Evolutionary conservation across 169 alveolate genomes (phyloP).

Genomic region (Plasmodium malariae): DNA sequence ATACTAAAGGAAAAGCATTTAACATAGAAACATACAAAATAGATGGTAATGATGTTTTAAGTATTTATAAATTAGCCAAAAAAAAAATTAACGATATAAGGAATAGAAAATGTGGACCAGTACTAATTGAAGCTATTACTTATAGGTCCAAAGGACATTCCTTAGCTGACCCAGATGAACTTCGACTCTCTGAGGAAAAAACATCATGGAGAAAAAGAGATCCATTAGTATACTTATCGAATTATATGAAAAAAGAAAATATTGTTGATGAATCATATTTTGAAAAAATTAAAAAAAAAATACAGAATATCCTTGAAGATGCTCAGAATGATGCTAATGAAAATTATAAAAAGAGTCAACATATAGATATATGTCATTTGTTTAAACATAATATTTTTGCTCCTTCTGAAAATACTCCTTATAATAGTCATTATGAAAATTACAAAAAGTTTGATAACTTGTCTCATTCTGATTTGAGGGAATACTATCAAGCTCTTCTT

Average conservation of each 20-base stretch:
- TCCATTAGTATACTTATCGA: slow-evolving; percentile 78
- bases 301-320: slow-evolving; percentile 12
- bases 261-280: slow-evolving; percentile 75
- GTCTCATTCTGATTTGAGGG: background rate
- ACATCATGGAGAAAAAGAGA: slow-evolving; percentile 82
- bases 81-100: slow-evolving; percentile 81
- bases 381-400: slow-evolving; percentile 13
- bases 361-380: background rate
- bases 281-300: slow-evolving; percentile 76
- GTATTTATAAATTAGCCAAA: slow-evolving; percentile 79
- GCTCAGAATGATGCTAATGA: slow-evolving; percentile 30
- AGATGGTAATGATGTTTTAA: slow-evolving; percentile 85
- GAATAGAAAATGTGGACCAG: slow-evolving; percentile 81
- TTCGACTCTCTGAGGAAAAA: slow-evolving; percentile 79
- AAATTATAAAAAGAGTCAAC: slow-evolving; percentile 15
- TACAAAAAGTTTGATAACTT: background rate
- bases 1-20: slow-evolving; percentile 79
- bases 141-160: slow-evolving; percentile 85
- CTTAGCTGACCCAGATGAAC: slow-evolving; percentile 85
- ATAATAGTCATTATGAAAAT: background rate
- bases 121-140: slow-evolving; percentile 85
- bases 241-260: slow-evolving; percentile 79
- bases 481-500: slow-evolving; percentile 34
- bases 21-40: slow-evolving; percentile 81
- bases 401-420: slow-evolving; percentile 14